phyloP scores from a whole-genome alignment of 2,329 filamentous ascomycete genomes.

The Helotiales sp. region DNA sequence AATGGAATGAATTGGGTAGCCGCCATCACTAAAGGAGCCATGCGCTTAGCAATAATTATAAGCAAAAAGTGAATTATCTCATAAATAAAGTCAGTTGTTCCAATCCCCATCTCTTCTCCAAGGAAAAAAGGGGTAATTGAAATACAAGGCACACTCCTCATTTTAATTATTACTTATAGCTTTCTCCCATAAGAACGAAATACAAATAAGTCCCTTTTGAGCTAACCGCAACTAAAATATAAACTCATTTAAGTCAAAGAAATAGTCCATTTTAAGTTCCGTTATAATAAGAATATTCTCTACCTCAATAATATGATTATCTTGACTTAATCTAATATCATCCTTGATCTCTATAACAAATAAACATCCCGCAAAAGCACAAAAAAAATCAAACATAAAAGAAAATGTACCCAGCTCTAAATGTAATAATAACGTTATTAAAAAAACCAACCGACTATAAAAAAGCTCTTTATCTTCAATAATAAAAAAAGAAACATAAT shows the following conservation, averaged over 20 bases:
- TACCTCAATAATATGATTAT: slow-evolving; percentile 14
- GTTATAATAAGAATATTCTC: slow-evolving; percentile 26
- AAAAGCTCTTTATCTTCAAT: slow-evolving; percentile 21
- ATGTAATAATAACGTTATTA: slow-evolving; percentile 20
- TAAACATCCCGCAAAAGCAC: slow-evolving; percentile 18
- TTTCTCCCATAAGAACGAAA: slow-evolving; percentile 24
- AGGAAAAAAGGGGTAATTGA: too few species aligned
- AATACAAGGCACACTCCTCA: too few species aligned
- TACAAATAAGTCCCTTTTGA: slow-evolving; percentile 13
- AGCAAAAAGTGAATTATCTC: too few species aligned
- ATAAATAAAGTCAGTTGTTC: too few species aligned
- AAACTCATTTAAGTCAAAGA: slow-evolving; percentile 16
- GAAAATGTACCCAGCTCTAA: slow-evolving; percentile 20
- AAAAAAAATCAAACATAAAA: slow-evolving; percentile 27
- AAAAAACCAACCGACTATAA: slow-evolving; percentile 15
- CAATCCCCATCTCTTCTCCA: too few species aligned
- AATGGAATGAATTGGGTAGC: too few species aligned
- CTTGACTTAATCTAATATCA: neutral
- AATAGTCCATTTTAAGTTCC: slow-evolving; percentile 21
- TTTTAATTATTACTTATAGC: neutral
- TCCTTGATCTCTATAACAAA: slow-evolving; percentile 13
- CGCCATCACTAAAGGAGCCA: too few species aligned
- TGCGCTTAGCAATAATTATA: too few species aligned
- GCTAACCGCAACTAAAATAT: slow-evolving; percentile 17
- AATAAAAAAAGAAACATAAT: slow-evolving; percentile 12